phyloP scores from a whole-genome alignment of 805 yeast species.

The Millerago galiae region DNA sequence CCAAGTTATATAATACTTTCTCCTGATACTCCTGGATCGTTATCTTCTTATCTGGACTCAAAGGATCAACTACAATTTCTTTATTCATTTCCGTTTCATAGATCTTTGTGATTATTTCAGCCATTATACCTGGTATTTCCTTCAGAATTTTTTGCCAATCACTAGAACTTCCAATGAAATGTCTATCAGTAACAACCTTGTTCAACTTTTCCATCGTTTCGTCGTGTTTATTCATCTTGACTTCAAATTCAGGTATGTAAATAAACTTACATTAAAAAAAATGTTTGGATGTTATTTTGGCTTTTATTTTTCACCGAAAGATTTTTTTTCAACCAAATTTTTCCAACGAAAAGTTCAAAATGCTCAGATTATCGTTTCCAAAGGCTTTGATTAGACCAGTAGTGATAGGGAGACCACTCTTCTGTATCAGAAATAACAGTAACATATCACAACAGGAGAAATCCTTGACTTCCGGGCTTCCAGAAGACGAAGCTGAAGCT shows the following conservation, averaged over 20 bases:
- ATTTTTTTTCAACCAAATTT: conserved; percentile 1
- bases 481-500: conserved; percentile 28
- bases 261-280: no score
- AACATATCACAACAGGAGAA: conserved; percentile 4
- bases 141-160: conserved; percentile 7
- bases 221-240: no score
- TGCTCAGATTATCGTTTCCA: conserved; percentile 3
- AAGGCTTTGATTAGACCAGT: background rate
- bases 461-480: conserved; percentile 3
- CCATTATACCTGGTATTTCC: conserved; percentile 9
- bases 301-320: background rate
- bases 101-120: conserved; percentile 2
- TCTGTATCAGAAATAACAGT: conserved; percentile 2
- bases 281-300: no score
- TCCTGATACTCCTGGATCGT: conserved; percentile 10
- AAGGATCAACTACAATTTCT: conserved; percentile 7
- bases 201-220: no score
- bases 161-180: background rate
- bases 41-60: conserved; percentile 1
- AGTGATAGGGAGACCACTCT: conserved; percentile 1
- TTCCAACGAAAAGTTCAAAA: background rate
- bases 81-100: conserved; percentile 5
- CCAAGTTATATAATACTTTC: conserved; percentile 7
- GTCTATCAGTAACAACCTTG: background rate
- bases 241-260: no score